phyloP scores from a whole-genome alignment of 1,284 basidiomycete genomes.

The Rhizopogon hawkerae region DNA sequence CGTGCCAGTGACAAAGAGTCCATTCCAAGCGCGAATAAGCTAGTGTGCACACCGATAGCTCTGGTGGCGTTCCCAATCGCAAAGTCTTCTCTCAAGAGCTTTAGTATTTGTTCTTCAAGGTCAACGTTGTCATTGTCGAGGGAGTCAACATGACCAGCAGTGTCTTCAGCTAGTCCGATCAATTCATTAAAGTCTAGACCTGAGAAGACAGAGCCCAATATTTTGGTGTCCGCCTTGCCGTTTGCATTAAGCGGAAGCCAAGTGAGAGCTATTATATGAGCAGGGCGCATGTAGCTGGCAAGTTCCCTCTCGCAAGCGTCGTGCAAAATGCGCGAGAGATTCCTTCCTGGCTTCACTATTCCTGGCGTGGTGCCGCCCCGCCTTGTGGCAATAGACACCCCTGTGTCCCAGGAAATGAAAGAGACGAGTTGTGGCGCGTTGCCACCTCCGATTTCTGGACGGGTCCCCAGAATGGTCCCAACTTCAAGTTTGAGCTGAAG shows the following conservation, averaged over 20 bases:
- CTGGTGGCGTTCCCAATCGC: not conserved
- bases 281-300: constrained; percentile 45
- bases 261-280: constrained; percentile 39
- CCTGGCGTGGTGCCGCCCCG: constrained; percentile 29
- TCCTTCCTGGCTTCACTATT: constrained; percentile 23
- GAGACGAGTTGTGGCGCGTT: constrained; percentile 33
- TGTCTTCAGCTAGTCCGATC: constrained; percentile 5
- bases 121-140: not conserved
- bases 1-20: constrained; percentile 37
- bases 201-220: constrained; percentile 32
- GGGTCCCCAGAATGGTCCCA: constrained; percentile 38
- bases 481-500: constrained; percentile 31
- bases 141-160: not conserved
- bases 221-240: constrained; percentile 41
- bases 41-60: constrained; percentile 16
- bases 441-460: constrained; percentile 38
- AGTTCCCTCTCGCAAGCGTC: constrained; percentile 34
- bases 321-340: constrained; percentile 29
- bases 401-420: constrained; percentile 35
- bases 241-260: constrained; percentile 43
- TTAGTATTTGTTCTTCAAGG: constrained; percentile 10
- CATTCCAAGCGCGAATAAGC: constrained; percentile 39
- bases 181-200: constrained; percentile 25
- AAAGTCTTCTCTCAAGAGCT: not conserved
- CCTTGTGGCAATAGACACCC: constrained; percentile 29